These are phyloP conservation scores for Punica granatum DNA, from an alignment of 345 rosid species.

Conservation along the genomic window DNA sequence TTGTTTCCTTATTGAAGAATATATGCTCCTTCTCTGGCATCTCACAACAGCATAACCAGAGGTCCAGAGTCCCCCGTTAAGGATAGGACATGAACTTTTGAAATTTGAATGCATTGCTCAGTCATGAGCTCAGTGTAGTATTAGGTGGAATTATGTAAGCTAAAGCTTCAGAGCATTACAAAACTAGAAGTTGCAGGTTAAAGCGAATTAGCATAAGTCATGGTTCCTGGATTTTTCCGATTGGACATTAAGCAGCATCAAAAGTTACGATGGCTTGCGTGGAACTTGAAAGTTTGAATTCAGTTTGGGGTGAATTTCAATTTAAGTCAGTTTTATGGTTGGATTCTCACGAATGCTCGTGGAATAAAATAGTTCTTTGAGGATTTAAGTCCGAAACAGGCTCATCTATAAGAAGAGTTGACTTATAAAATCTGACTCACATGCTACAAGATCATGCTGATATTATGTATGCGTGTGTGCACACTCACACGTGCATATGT, in stretches of 20 bases:
- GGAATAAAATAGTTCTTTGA: not conserved
- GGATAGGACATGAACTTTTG: not conserved
- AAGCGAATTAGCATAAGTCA: not conserved
- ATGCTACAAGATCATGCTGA: too few species aligned
- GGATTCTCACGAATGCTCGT: not conserved
- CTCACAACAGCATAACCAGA: too few species aligned
- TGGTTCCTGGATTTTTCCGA: not conserved
- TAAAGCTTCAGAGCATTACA: not conserved
- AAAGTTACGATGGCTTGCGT: not conserved
- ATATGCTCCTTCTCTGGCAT: too few species aligned
- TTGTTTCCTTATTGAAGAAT: too few species aligned
- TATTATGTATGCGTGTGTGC: too few species aligned
- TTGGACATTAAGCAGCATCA: not conserved
- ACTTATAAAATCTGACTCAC: too few species aligned
- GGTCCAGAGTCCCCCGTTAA: not conserved
- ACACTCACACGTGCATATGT: too few species aligned
- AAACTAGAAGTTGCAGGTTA: not conserved
- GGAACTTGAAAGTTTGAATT: not conserved
- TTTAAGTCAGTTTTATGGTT: not conserved
- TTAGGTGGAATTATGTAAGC: too few species aligned
- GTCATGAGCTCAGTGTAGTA: too few species aligned
- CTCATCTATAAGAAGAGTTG: too few species aligned
- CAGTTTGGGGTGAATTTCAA: not conserved
- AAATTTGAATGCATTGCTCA: not conserved
- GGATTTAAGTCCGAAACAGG: not conserved